phyloP scores from a whole-genome alignment of 2,329 filamentous ascomycete species.

The Pleomassaria siparia region DNA sequence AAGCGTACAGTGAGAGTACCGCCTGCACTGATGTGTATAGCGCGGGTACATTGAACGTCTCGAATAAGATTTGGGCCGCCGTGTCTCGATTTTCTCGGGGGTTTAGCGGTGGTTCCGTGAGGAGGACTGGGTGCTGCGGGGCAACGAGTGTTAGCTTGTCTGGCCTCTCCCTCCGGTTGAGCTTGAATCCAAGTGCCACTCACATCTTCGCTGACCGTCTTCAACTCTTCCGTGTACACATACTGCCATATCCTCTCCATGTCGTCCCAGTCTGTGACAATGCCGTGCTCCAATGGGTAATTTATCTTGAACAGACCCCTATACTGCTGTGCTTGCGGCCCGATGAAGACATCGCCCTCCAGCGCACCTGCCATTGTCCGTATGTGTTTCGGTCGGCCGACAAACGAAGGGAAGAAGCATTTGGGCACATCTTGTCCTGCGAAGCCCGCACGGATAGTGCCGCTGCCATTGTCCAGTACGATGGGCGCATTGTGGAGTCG shows the following conservation, averaged over 20 bases:
- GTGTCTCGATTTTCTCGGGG: slow-evolving; percentile 94
- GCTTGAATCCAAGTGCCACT: slow-evolving; percentile 24
- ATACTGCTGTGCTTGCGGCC: slow-evolving; percentile 85
- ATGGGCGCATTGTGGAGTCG: slow-evolving; percentile 94
- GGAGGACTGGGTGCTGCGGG: slow-evolving; percentile 81
- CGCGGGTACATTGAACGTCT: slow-evolving; percentile 97
- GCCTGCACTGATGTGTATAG: slow-evolving; percentile 97
- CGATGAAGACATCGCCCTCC: slow-evolving; percentile 97
- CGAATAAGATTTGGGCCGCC: slow-evolving; percentile 95
- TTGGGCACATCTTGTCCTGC: slow-evolving; percentile 94
- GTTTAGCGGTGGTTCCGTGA: slow-evolving; percentile 95
- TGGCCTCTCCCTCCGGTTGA: background rate
- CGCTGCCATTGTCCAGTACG: slow-evolving; percentile 98
- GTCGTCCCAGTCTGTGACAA: slow-evolving; percentile 99
- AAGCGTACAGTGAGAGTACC: slow-evolving; percentile 92
- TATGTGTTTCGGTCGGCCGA: slow-evolving; percentile 92
- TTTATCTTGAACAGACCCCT: slow-evolving; percentile 92
- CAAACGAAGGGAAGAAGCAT: slow-evolving; percentile 96
- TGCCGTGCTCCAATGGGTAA: slow-evolving; percentile 94
- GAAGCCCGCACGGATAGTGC: slow-evolving; percentile 95
- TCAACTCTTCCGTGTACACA: slow-evolving; percentile 92
- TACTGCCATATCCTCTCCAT: slow-evolving; percentile 99
- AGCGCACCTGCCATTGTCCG: slow-evolving; percentile 94
- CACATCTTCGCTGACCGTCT: slow-evolving; percentile 96
- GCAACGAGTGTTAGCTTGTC: slow-evolving; percentile 8